Evolutionary conservation across 345 rosid species (phyloP).

Genomic region (Geranium brycei): DNA sequence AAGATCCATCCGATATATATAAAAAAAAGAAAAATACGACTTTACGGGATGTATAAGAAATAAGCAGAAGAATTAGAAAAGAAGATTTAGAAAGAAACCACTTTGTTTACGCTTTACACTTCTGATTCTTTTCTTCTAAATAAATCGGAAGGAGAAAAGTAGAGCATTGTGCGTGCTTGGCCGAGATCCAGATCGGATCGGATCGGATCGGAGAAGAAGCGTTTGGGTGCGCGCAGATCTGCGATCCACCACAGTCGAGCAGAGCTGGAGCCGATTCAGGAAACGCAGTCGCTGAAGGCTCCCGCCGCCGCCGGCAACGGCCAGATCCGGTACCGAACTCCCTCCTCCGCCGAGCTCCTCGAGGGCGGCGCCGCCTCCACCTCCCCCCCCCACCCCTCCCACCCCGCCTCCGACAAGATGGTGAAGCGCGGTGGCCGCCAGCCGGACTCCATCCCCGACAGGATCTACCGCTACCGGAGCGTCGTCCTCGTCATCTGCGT

Average conservation of each 20-base stretch:
- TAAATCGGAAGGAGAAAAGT: no score
- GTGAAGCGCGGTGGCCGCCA: conserved; percentile 44
- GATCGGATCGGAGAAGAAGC: neutral
- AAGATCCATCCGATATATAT: no score
- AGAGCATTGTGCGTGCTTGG: neutral
- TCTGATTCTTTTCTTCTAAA: neutral
- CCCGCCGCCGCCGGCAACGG: conserved; percentile 57
- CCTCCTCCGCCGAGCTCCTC: conserved; percentile 49
- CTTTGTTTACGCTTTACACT: neutral
- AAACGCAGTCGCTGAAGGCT: conserved; percentile 51
- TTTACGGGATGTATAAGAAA: neutral
- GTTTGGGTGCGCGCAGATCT: neutral
- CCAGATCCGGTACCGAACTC: conserved; percentile 87
- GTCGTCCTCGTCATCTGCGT: conserved; percentile 50
- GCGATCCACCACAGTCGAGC: conserved; percentile 1
- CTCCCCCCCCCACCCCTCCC: conserved; percentile 18
- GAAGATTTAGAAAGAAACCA: neutral
- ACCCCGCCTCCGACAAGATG: conserved; percentile 34
- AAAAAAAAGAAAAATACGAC: neutral
- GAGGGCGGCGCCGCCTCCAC: conserved; percentile 13
- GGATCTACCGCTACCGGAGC: conserved; percentile 64
- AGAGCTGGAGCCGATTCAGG: conserved; percentile 75
- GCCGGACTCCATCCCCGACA: conserved; percentile 30
- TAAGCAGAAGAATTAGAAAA: neutral
- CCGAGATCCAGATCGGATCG: no score